Percentiles rank a stretch among this genome's conserved stretches.
phyloP scores from a whole-genome alignment of 2,329 filamentous ascomycete genomes.

The Sporothrix luriei region DNA sequence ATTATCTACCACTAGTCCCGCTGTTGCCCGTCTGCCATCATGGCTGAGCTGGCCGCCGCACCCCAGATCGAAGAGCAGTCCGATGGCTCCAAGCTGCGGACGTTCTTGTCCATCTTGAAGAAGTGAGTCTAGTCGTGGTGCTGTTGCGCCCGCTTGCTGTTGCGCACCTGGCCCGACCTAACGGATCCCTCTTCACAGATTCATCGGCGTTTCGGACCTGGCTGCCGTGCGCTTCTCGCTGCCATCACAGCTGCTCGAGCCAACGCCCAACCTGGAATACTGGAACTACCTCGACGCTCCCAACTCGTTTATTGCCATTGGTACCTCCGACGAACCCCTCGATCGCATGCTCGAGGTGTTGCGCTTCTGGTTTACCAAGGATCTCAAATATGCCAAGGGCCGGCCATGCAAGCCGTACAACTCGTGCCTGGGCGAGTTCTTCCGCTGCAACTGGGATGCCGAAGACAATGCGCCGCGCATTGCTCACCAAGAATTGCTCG shows the following conservation, averaged over 20 bases:
- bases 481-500: constrained; percentile 49
- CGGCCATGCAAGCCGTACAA: constrained; percentile 99
- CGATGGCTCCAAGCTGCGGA: constrained; percentile 85
- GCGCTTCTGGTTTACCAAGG: constrained; percentile 98
- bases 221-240: constrained; percentile 94
- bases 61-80: constrained; percentile 58
- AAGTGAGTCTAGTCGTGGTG: constrained; percentile 62
- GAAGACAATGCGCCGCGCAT: constrained; percentile 74
- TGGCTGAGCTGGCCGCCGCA: constrained; percentile 40
- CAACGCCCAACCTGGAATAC: constrained; percentile 95
- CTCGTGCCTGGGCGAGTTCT: constrained; percentile 95
- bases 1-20: background rate
- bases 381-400: constrained; percentile 97
- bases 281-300: constrained; percentile 98
- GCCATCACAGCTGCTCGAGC: constrained; percentile 91
- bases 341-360: constrained; percentile 94
- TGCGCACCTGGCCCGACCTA: background rate
- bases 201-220: constrained; percentile 94
- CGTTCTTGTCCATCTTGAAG: constrained; percentile 82
- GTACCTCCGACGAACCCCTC: constrained; percentile 85
- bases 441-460: constrained; percentile 96
- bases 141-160: background rate
- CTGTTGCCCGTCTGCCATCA: constrained; percentile 24
- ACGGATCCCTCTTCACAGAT: constrained; percentile 62
- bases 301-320: constrained; percentile 80